Base-by-base conservation (phyloP, 129 eudicot genomes). In the Apium graveolens region DNA sequence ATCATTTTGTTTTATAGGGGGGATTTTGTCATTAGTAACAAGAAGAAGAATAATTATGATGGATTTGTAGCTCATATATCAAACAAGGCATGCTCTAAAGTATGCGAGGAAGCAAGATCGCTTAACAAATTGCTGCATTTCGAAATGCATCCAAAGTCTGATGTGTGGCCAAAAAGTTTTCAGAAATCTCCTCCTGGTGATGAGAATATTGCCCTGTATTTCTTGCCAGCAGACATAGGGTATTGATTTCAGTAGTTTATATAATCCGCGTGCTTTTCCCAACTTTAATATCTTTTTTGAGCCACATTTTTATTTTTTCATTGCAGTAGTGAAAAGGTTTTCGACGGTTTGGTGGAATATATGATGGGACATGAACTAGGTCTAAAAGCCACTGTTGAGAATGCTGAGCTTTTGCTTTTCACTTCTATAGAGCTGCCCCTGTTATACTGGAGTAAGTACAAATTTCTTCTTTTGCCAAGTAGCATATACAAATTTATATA, bases 151-250 rank as follows among this genome's bases (percentile, higher is more conserved):
- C 84, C 83, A 7, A 78, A 48, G 16, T 34, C 68, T 79, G 83
- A 75, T 51, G 51, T 78, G 7, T 83, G 83, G 86, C 86, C 84
- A 27, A 72, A 80, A 38, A 49, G 78, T n/a, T 80, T 83, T 76
- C 43, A 55, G 42, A 24, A 74, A 42, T 74, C 81, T 9, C 21
- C 49, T 34, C 83, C 86, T 49, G 65, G 60, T 18, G 83, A 75
- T 43, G 81, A 75, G 21, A 80, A 38, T 53, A 55, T 80, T 35
- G 86, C 71, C 42, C 75, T 83, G 27, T 75, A 79, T 48, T 83
- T 83, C 55, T 76, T 79, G 29, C 70, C 83, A 9, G 75, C 72
- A 24, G 42, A 42, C n/a, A 26, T 5, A 53, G 60, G 86, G 86
- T 83, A 38, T 32, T 24, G 16, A 72, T n/a, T 12, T 55, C 1